These are phyloP conservation scores for Candida tibetensis DNA, from an alignment of 805 yeast species.

Conservation along the genomic window DNA sequence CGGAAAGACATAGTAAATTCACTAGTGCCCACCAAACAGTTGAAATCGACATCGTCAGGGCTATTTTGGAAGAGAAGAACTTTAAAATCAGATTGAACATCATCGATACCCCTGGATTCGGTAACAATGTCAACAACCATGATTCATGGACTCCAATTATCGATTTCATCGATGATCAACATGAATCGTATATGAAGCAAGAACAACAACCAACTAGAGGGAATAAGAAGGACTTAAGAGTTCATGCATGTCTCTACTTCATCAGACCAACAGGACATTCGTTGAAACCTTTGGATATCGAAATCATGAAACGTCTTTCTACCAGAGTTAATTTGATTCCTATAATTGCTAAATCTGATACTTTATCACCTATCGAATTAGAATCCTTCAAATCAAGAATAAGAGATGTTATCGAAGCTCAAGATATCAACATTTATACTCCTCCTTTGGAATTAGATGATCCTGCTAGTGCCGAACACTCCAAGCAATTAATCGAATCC, in stretches of 20 bases:
- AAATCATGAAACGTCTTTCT: constrained; percentile 79
- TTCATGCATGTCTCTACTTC: constrained; percentile 87
- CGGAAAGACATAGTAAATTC: constrained; percentile 57
- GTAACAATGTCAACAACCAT: constrained; percentile 82
- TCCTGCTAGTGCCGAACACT: constrained; percentile 73
- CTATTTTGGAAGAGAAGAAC: constrained; percentile 81
- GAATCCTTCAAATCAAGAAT: constrained; percentile 68
- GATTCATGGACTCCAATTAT: constrained; percentile 84
- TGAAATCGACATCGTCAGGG: constrained; percentile 74
- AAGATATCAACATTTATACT: constrained; percentile 78
- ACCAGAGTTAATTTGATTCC: constrained; percentile 85
- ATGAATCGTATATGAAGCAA: constrained; percentile 82
- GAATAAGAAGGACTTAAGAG: constrained; percentile 73
- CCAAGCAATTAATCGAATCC: constrained; percentile 72
- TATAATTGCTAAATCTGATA: constrained; percentile 84
- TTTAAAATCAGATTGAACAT: constrained; percentile 74
- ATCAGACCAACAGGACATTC: constrained; percentile 90
- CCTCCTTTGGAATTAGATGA: constrained; percentile 79
- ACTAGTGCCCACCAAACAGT: constrained; percentile 60
- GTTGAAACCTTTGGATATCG: constrained; percentile 82
- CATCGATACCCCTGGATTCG: constrained; percentile 93
- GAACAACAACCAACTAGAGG: constrained; percentile 85
- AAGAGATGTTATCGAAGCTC: constrained; percentile 78
- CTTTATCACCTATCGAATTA: constrained; percentile 70
- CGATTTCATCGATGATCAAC: constrained; percentile 90